A percentile compares a stretch with the other conserved stretches of the same genome.
Conservation (phyloP, 2,329 filamentous ascomycete genomes). For the Meredithiella fracta region DNA sequence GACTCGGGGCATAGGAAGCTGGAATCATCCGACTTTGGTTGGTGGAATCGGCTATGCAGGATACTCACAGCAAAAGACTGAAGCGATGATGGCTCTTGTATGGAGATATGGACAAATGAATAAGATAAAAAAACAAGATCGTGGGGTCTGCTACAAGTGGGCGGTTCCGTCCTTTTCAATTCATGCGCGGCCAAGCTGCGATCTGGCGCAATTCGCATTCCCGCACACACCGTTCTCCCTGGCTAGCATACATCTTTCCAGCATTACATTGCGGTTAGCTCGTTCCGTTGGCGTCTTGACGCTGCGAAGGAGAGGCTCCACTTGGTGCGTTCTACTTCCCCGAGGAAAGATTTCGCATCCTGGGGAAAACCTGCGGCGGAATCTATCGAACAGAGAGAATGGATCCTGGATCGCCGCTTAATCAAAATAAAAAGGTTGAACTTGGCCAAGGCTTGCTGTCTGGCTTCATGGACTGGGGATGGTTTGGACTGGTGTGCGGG, state of each 20-base stretch:
- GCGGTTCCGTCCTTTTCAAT: background rate
- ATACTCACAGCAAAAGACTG: background rate
- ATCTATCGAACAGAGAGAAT: background rate
- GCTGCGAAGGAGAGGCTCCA: background rate
- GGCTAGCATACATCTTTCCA: background rate
- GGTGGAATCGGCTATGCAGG: background rate
- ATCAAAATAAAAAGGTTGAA: background rate
- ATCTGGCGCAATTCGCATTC: background rate
- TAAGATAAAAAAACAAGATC: background rate
- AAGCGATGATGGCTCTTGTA: too few relatives aligned
- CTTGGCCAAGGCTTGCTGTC: background rate
- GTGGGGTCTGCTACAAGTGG: background rate
- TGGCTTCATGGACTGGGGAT: background rate
- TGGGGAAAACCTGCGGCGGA: background rate
- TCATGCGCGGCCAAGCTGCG: background rate
- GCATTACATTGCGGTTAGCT: background rate
- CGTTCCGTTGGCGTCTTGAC: background rate
- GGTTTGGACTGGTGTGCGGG: background rate
- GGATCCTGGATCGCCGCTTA: background rate
- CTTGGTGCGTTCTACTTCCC: background rate
- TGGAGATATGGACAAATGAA: background rate
- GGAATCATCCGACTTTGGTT: background rate
- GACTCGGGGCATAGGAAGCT: background rate
- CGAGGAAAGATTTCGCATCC: conserved; percentile 1
- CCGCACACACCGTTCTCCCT: background rate